Conservation (phyloP, 2,329 filamentous ascomycete species). For the Westerdykella aurantiaca region DNA sequence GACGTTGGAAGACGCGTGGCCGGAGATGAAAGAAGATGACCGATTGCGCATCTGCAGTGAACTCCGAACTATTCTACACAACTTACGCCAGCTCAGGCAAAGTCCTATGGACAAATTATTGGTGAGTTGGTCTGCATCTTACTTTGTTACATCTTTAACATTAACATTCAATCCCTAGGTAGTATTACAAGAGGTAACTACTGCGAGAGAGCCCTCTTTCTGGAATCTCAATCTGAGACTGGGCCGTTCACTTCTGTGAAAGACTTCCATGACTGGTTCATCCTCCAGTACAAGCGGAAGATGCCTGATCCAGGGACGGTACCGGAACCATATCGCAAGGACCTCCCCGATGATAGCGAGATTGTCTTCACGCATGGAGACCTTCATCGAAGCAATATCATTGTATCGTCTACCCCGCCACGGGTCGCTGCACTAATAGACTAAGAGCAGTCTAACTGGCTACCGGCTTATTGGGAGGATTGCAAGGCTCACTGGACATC, state of each 20-base stretch:
- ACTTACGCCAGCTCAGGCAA: slow-evolving; percentile 22
- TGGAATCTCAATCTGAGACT: slow-evolving; percentile 10
- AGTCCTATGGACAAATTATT: slow-evolving; percentile 21
- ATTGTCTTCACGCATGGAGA: slow-evolving; percentile 35
- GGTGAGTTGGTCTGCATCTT: slow-evolving; percentile 10
- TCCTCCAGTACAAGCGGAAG: slow-evolving; percentile 9
- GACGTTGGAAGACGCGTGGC: slow-evolving; percentile 25
- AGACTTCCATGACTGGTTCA: slow-evolving; percentile 33
- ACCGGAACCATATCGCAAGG: slow-evolving; percentile 22
- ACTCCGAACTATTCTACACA: slow-evolving; percentile 12
- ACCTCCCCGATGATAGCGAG: slow-evolving; percentile 24
- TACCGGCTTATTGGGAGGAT: slow-evolving; percentile 31
- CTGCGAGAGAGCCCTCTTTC: slow-evolving; percentile 8
- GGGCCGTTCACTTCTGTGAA: slow-evolving; percentile 25
- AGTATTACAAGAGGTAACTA: slow-evolving; percentile 4
- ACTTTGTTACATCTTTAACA: not conserved
- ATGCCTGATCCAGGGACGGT: slow-evolving; percentile 18
- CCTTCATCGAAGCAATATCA: slow-evolving; percentile 32
- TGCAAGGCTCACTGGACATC: slow-evolving; percentile 23
- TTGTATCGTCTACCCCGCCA: slow-evolving; percentile 17
- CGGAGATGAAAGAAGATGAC: slow-evolving; percentile 10
- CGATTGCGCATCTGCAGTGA: slow-evolving; percentile 7
- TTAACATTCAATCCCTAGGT: slow-evolving; percentile 5
- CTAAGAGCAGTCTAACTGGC: slow-evolving; percentile 31
- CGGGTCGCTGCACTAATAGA: slow-evolving; percentile 24